Evolutionary conservation across 352 stramenopile genomes (phyloP).

Genomic region (Phytophthora multivora): DNA sequence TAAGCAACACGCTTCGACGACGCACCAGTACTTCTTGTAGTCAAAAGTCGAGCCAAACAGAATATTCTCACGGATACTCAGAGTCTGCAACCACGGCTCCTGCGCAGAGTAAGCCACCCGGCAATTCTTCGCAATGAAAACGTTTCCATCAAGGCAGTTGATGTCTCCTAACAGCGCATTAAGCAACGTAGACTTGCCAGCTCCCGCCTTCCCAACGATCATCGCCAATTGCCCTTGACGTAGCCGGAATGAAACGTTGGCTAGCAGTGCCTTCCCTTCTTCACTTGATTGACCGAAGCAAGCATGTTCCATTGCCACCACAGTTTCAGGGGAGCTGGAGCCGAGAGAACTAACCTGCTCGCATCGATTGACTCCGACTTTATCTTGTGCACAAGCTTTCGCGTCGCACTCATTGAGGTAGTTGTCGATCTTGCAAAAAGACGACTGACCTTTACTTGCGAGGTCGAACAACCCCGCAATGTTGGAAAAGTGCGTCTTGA

Average conservation of each 20-base stretch:
- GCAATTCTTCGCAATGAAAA: constrained; percentile 40
- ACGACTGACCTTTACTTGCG: constrained; percentile 21
- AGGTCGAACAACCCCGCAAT: constrained; percentile 36
- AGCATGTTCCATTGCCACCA: constrained; percentile 46
- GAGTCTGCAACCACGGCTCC: constrained; percentile 96
- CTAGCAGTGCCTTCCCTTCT: constrained; percentile 46
- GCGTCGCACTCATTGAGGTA: constrained; percentile 20
- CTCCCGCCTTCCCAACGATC: constrained; percentile 60
- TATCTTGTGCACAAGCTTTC: constrained; percentile 9
- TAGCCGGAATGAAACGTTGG: constrained; percentile 55
- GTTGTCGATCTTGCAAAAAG: constrained; percentile 30
- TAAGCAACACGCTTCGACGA: constrained; percentile 65
- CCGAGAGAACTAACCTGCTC: not conserved
- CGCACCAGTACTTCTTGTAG: constrained; percentile 60
- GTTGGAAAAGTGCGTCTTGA: constrained; percentile 37
- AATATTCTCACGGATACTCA: constrained; percentile 96
- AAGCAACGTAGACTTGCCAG: constrained; percentile 69
- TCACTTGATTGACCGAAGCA: constrained; percentile 45
- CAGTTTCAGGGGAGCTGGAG: constrained; percentile 22
- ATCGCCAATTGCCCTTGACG: constrained; percentile 58
- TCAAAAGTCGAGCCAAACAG: constrained; percentile 91
- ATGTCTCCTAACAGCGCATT: constrained; percentile 55
- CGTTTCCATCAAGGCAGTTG: constrained; percentile 41
- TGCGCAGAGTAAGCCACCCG: constrained; percentile 89
- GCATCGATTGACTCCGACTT: constrained; percentile 2